A percentile compares a stretch with the other conserved stretches of the same genome.
phyloP scores from a whole-genome alignment of 169 alveolate genomes.

The Cryptosporidium canis region DNA sequence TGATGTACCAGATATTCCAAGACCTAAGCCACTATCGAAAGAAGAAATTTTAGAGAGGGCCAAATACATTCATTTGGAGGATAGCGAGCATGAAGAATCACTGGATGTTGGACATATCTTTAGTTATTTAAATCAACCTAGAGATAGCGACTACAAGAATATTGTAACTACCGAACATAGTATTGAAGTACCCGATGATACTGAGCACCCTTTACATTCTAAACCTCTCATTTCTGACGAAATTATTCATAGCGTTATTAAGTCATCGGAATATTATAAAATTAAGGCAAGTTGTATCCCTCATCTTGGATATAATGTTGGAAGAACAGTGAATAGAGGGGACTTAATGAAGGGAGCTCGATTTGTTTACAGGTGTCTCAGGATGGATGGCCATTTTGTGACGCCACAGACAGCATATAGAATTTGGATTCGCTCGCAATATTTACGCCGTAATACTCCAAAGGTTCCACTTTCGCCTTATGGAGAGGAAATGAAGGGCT shows the following conservation, averaged over 20 bases:
- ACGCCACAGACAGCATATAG: constrained; percentile 48
- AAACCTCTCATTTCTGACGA: not conserved
- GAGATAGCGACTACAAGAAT: not conserved
- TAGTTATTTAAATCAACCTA: not conserved
- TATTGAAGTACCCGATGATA: not conserved
- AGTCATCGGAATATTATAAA: constrained; percentile 44
- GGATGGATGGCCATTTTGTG: constrained; percentile 70
- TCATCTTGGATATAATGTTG: constrained; percentile 20
- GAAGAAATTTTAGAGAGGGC: constrained; percentile 38
- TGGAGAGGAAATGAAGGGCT: constrained; percentile 35
- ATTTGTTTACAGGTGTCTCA: constrained; percentile 67
- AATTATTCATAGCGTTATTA: constrained; percentile 49
- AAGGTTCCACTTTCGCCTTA: constrained; percentile 10
- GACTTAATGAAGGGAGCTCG: constrained; percentile 60
- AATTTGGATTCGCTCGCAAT: constrained; percentile 62
- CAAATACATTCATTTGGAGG: constrained; percentile 24
- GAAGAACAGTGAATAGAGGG: constrained; percentile 10
- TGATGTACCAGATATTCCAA: constrained; percentile 34
- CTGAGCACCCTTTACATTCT: not conserved
- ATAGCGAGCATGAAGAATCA: constrained; percentile 10
- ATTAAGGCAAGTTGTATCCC: constrained; percentile 62
- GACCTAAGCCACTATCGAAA: not conserved
- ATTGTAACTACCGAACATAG: not conserved
- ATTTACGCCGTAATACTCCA: constrained; percentile 21
- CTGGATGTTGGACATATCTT: not conserved